Base-by-base conservation (phyloP, 2,329 filamentous ascomycete species). In the Penicillium sp. region DNA sequence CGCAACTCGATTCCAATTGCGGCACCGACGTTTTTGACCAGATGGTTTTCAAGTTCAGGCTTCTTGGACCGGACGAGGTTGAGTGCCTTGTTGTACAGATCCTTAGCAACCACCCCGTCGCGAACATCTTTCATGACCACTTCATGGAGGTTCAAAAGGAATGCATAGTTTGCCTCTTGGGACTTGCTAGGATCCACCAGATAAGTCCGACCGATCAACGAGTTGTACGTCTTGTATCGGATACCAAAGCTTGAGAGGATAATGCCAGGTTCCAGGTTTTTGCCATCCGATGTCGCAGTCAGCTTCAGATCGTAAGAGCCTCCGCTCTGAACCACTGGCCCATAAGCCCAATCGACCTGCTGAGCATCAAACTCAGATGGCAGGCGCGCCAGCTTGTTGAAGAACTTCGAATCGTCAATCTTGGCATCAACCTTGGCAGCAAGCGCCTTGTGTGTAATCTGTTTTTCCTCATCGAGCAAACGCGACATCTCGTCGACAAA, bases 401-500 rank as follows among this genome's bases (percentile, higher is more conserved):
- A 98, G 66, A 95, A 98, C 62, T 94, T 95, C 42, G 81, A 76
- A 59, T 98, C 89, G 60, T 97, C 91, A 46, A 98, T 84, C 73
- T 96, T 96, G 62, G 83, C 81, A 57, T 91, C 84, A 26, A 98
- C 86, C 69, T 90, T 93, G 61, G 88, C 83, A n/a, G 87, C 84
- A 6, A 98, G 78, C 2, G 79, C 78, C 55, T 85, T 87, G 71
- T 98, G 93, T 54, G 89, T 93, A 65, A 97, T 89, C 66, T 95
- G 95, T 76, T 95, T 96, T 69, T 97, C 94, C 57, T 90, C 86
- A 64, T 98, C 93, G 50, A 98, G 81, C 42, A 97, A 86, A 59
- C 87, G 86, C 41, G 91, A 95, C 90, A 98, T 97, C 68, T 96
- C 90, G 65, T 98, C 93, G 56, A 98, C 84, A 68, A 97, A 97